Conservation (phyloP, 2,329 filamentous ascomycete genomes). For the Xylariaceae sp. region DNA sequence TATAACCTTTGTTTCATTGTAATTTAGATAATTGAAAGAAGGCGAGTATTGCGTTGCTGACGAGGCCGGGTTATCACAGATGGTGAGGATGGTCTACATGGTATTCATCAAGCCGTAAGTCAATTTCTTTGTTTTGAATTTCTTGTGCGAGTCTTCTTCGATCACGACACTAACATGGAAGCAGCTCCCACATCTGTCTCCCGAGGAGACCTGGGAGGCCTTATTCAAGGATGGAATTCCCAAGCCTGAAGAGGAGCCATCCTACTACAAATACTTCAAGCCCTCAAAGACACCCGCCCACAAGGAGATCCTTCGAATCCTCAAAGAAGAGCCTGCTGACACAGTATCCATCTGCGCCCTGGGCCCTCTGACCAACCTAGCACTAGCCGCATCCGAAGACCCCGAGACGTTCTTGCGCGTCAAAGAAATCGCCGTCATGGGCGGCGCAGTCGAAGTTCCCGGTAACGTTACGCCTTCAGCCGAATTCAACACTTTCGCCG, state of each 20-base stretch:
- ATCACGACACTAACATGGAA: conserved; percentile 10
- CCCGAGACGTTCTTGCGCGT: conserved; percentile 83
- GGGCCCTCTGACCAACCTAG: conserved; percentile 90
- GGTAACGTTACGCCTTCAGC: conserved; percentile 84
- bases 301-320: conserved; percentile 82
- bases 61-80: conserved; percentile 49
- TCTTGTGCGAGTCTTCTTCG: too few species aligned
- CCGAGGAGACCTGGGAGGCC: conserved; percentile 68
- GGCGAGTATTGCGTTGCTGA: conserved; percentile 7
- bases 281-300: conserved; percentile 72
- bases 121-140: not conserved
- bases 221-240: conserved; percentile 52
- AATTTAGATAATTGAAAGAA: too few species aligned
- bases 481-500: conserved; percentile 95
- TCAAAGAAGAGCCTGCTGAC: conserved; percentile 75
- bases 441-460: conserved; percentile 71
- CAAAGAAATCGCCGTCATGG: conserved; percentile 95
- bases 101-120: conserved; percentile 60
- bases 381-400: conserved; percentile 81
- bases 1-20: not conserved
- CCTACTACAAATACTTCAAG: conserved; percentile 62
- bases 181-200: conserved; percentile 68
- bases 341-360: conserved; percentile 88
- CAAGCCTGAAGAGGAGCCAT: conserved; percentile 34
- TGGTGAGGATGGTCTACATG: conserved; percentile 71